Conservation (phyloP, 306 rosid genomes). For the Purshia tridentata region DNA sequence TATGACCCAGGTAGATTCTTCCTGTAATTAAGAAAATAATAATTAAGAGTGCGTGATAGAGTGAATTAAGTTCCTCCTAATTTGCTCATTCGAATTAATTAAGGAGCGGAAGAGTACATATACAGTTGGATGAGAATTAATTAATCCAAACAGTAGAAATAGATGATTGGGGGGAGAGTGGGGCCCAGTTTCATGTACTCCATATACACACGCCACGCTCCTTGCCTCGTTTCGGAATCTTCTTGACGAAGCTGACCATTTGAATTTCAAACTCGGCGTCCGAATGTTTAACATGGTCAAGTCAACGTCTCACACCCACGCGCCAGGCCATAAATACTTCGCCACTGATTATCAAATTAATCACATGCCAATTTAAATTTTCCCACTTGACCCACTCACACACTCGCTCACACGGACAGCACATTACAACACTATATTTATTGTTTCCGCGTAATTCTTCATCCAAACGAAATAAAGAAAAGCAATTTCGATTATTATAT, state of each 20-base stretch:
- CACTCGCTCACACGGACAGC: no score
- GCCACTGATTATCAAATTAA: neutral
- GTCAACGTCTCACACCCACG: slow-evolving; percentile 4
- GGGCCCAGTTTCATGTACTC: neutral
- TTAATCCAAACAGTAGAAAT: no score
- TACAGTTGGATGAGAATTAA: neutral
- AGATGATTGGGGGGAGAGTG: neutral
- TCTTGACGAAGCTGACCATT: slow-evolving; percentile 12
- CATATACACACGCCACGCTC: neutral
- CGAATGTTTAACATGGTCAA: neutral
- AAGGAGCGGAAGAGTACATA: neutral
- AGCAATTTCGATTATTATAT: no score
- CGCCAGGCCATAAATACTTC: neutral
- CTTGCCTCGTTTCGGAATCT: slow-evolving; percentile 47
- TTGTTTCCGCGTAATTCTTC: no score
- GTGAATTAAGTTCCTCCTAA: no score
- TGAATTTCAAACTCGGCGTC: slow-evolving; percentile 60
- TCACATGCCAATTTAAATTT: neutral
- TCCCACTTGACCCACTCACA: no score
- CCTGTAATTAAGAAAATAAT: no score
- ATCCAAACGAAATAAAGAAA: no score
- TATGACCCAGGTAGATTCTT: no score
- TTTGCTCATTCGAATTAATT: no score
- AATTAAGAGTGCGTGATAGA: no score
- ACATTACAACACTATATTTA: no score